These are phyloP conservation scores for Nakazawaea wickerhamii DNA, from an alignment of 805 yeast species.

Conservation along the genomic window DNA sequence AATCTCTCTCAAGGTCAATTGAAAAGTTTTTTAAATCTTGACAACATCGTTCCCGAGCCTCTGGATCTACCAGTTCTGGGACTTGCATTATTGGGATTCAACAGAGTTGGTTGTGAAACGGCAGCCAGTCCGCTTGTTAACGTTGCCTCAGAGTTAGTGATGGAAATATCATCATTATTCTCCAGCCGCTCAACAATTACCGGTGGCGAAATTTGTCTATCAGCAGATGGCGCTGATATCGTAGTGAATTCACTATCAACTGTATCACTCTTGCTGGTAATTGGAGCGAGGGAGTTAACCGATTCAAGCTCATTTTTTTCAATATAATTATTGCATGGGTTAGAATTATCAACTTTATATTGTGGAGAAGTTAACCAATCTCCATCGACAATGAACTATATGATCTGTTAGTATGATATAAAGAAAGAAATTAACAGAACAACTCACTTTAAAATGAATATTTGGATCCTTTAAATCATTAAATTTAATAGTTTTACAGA, in stretches of 20 bases:
- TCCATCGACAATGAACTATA: conserved; percentile 64
- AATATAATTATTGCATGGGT: conserved; percentile 9
- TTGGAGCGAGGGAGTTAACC: background rate
- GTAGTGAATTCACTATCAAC: conserved; percentile 12
- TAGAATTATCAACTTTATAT: conserved; percentile 10
- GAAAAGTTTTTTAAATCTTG: conserved; percentile 4
- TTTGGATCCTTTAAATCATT: conserved; percentile 23
- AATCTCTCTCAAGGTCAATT: conserved; percentile 2
- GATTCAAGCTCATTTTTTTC: background rate
- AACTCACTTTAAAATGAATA: conserved; percentile 34
- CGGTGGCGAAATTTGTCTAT: conserved; percentile 1
- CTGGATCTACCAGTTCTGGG: background rate
- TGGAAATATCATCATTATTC: conserved; percentile 6
- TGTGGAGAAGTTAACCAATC: conserved; percentile 43
- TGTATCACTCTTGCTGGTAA: conserved; percentile 8
- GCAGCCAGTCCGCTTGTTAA: conserved; percentile 2
- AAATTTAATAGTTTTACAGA: conserved; percentile 16
- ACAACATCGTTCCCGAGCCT: background rate
- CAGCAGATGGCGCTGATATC: conserved; percentile 7
- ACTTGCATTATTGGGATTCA: background rate
- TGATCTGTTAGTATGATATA: conserved; percentile 17
- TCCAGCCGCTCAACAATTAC: conserved; percentile 8
- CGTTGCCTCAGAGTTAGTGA: conserved; percentile 12
- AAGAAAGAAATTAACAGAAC: background rate
- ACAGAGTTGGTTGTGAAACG: background rate